Percentiles rank a stretch among this genome's conserved stretches.
These are phyloP conservation scores for Clonostachys byssicola DNA, from an alignment of 2,329 filamentous ascomycete genomes.

Conservation along the genomic window DNA sequence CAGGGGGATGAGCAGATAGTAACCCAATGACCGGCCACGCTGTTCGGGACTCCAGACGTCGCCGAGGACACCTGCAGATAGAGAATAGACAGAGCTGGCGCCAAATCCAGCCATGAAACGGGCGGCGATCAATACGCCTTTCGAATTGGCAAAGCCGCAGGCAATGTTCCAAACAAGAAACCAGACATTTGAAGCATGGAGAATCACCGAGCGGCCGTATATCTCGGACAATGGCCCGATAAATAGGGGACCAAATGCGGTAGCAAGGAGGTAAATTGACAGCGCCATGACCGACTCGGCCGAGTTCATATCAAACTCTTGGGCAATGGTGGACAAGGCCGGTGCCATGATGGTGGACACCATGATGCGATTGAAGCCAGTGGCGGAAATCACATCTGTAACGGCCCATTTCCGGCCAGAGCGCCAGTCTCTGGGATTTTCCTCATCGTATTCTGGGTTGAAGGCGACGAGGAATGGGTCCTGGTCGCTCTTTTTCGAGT, in stretches of 20 bases:
- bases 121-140: conserved; percentile 33
- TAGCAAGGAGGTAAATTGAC: conserved; percentile 36
- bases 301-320: conserved; percentile 44
- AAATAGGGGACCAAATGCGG: conserved; percentile 35
- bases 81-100: conserved; percentile 36
- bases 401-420: conserved; percentile 39
- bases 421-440: conserved; percentile 33
- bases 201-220: conserved; percentile 35
- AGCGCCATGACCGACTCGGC: conserved; percentile 41
- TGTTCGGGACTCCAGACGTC: conserved; percentile 41
- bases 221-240: conserved; percentile 42
- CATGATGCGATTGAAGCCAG: conserved; percentile 46
- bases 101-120: conserved; percentile 44
- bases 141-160: conserved; percentile 32
- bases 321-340: conserved; percentile 40
- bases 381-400: conserved; percentile 41
- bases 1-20: conserved; percentile 31
- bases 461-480: conserved; percentile 19
- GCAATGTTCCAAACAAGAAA: conserved; percentile 45
- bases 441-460: conserved; percentile 17
- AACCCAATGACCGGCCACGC: conserved; percentile 31
- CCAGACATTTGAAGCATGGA: conserved; percentile 39
- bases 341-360: conserved; percentile 49
- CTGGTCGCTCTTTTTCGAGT: too few species aligned
- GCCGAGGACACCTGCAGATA: conserved; percentile 39